phyloP scores from a whole-genome alignment of 2,329 filamentous ascomycete species.

The Sporothrix brasiliensis region DNA sequence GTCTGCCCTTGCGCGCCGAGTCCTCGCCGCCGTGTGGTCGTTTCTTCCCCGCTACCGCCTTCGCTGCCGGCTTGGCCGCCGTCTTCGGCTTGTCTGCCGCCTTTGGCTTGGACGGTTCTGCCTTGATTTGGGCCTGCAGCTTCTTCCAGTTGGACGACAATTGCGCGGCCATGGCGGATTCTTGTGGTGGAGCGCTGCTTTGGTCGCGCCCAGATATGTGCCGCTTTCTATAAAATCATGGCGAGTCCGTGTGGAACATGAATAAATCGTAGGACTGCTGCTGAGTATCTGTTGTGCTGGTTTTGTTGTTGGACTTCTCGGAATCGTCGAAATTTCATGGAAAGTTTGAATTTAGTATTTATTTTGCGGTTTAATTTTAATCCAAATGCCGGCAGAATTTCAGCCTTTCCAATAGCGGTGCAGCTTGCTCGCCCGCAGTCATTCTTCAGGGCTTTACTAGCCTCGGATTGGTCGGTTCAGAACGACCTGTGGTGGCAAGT shows the following conservation, averaged over 20 bases:
- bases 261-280: background rate
- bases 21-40: conserved; percentile 45
- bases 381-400: background rate
- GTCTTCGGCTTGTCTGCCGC: conserved; percentile 34
- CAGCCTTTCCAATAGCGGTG: conserved; percentile 10
- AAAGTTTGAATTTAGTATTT: background rate
- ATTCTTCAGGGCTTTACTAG: background rate
- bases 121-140: conserved; percentile 65
- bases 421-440: background rate
- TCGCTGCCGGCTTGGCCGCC: conserved; percentile 38
- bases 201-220: background rate
- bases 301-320: background rate
- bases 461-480: background rate
- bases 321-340: conserved; percentile 11
- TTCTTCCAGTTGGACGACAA: conserved; percentile 78
- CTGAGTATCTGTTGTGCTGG: background rate
- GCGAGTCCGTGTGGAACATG: background rate
- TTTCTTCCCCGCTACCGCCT: conserved; percentile 40
- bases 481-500: conserved; percentile 5
- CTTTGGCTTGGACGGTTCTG: conserved; percentile 46
- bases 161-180: conserved; percentile 48
- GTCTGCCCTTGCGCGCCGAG: conserved; percentile 39
- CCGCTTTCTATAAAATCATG: background rate
- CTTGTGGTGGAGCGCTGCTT: background rate
- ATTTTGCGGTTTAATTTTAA: conserved; percentile 22